A percentile compares a stretch with the other conserved stretches of the same genome.
phyloP scores from a whole-genome alignment of 2,329 filamentous ascomycete species.

The Fusarium virguliforme region DNA sequence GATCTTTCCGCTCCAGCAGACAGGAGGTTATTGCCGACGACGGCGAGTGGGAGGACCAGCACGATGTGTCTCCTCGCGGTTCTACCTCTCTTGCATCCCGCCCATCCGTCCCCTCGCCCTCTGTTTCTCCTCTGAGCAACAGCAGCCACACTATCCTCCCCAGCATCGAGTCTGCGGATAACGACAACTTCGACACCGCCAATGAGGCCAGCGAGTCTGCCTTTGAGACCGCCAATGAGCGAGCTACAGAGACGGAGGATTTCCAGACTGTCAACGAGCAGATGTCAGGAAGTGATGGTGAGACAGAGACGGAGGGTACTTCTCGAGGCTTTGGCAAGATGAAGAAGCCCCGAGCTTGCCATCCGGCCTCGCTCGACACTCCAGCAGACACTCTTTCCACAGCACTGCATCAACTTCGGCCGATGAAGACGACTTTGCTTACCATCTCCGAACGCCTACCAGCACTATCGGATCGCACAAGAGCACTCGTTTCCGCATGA shows the following conservation, averaged over 20 bases:
- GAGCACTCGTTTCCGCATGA: conserved; percentile 78
- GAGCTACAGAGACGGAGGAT: conserved; percentile 89
- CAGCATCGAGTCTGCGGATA: conserved; percentile 58
- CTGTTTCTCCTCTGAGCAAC: conserved; percentile 44
- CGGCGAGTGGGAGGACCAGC: conserved; percentile 90
- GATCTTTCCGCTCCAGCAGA: conserved; percentile 79
- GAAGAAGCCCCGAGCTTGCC: conserved; percentile 62
- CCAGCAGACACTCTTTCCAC: conserved; percentile 78
- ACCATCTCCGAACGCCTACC: conserved; percentile 72
- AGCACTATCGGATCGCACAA: conserved; percentile 74
- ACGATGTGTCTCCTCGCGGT: conserved; percentile 50
- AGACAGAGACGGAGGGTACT: conserved; percentile 89
- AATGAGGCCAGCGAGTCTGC: conserved; percentile 80
- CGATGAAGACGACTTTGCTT: conserved; percentile 76
- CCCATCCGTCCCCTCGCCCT: background rate
- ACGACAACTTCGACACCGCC: conserved; percentile 84
- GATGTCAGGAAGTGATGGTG: conserved; percentile 80
- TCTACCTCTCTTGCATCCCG: conserved; percentile 37
- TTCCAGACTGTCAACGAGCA: conserved; percentile 96
- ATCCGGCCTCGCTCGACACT: conserved; percentile 58
- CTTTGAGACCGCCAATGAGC: conserved; percentile 82
- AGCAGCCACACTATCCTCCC: conserved; percentile 41
- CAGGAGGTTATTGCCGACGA: conserved; percentile 88
- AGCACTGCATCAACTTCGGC: conserved; percentile 92
- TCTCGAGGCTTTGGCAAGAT: conserved; percentile 62